Evolutionary conservation across 2,329 filamentous ascomycete species (phyloP).

Genomic region (Colletotrichum sp.): DNA sequence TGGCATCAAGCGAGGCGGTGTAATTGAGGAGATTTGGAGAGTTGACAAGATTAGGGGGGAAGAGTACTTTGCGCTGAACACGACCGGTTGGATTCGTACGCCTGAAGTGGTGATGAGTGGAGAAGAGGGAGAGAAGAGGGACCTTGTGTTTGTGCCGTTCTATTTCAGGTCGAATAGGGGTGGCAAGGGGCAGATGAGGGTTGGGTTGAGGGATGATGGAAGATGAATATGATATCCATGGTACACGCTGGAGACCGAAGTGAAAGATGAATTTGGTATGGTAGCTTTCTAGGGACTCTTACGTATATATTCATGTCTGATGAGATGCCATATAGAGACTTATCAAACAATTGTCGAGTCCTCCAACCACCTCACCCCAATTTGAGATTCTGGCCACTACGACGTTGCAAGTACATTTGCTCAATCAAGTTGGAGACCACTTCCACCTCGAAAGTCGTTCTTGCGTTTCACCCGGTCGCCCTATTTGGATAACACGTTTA

Average conservation of each 20-base stretch:
- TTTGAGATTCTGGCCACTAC: too few relatives aligned
- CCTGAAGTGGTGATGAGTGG: conserved; percentile 23
- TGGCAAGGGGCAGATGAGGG: conserved; percentile 59
- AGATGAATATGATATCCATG: background rate
- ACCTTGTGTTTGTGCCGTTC: conserved; percentile 59
- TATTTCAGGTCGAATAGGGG: conserved; percentile 60
- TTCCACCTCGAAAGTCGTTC: too few relatives aligned
- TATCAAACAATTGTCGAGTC: background rate
- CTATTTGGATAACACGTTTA: accelerated
- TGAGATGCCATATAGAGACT: background rate
- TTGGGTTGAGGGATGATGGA: conserved; percentile 37
- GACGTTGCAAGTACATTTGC: accelerated
- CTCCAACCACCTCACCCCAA: accelerated
- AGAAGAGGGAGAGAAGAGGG: conserved; percentile 22
- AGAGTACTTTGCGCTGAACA: conserved; percentile 30
- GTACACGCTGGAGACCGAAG: background rate
- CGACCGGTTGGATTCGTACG: conserved; percentile 20
- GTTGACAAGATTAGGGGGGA: conserved; percentile 28
- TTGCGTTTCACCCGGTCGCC: accelerated
- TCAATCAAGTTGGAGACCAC: too few relatives aligned
- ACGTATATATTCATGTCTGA: background rate
- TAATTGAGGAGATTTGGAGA: conserved; percentile 23
- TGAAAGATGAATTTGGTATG: background rate
- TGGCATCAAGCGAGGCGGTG: conserved; percentile 27
- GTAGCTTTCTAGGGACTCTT: background rate